These are phyloP conservation scores for Pythium brachiatum DNA, from an alignment of 352 stramenopile species.

Conservation along the genomic window DNA sequence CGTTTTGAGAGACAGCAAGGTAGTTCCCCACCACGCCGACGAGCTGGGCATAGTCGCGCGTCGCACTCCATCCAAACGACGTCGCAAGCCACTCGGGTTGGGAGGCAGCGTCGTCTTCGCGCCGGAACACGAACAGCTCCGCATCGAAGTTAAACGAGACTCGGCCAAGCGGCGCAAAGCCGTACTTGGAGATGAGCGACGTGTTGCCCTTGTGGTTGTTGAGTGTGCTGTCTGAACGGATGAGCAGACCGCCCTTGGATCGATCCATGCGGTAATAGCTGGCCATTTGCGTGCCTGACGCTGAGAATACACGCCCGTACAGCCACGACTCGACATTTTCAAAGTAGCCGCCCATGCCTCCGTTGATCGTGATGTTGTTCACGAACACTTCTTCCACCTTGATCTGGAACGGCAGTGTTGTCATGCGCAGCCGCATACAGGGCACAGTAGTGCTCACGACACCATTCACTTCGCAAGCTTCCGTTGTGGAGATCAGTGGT, in stretches of 20 bases:
- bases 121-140: constrained; percentile 73
- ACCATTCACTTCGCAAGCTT: constrained; percentile 29
- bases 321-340: constrained; percentile 47
- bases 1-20: constrained; percentile 52
- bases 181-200: constrained; percentile 41
- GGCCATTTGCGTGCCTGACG: constrained; percentile 58
- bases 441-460: constrained; percentile 26
- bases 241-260: constrained; percentile 59
- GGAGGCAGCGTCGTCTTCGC: constrained; percentile 48
- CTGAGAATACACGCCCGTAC: constrained; percentile 69
- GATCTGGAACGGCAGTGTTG: constrained; percentile 71
- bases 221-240: constrained; percentile 59
- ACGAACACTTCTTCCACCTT: constrained; percentile 63
- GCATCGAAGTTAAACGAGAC: constrained; percentile 77
- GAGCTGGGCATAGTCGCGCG: constrained; percentile 67
- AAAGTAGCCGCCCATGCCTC: constrained; percentile 76
- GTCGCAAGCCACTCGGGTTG: constrained; percentile 66
- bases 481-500: constrained; percentile 35
- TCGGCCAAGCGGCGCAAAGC: constrained; percentile 56
- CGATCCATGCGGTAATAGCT: constrained; percentile 81
- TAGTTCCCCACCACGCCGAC: constrained; percentile 59
- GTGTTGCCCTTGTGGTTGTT: constrained; percentile 79
- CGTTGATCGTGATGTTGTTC: constrained; percentile 41
- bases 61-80: constrained; percentile 54
- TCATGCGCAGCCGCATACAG: constrained; percentile 77